Conservation (phyloP, 108 stramenopile genomes). For the Cyclotella kingstonii region DNA sequence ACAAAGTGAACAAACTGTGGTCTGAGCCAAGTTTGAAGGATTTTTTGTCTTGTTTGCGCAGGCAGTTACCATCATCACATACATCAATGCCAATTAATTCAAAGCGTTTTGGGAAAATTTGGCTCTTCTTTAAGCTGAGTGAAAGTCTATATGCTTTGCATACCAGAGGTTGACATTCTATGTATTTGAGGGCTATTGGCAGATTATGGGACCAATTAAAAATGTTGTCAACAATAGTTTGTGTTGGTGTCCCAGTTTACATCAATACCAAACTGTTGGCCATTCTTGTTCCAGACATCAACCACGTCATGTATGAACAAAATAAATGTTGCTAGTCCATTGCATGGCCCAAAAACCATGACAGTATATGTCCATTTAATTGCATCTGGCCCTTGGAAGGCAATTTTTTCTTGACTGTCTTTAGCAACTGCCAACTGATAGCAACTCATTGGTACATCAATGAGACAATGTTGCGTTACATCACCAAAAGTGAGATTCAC, state of each 20-base stretch:
- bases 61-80: conserved; percentile 1
- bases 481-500: neutral
- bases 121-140: conserved; percentile 6
- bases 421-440: neutral
- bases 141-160: conserved; percentile 1
- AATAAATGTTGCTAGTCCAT: conserved; percentile 9
- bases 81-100: conserved; percentile 4
- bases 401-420: neutral
- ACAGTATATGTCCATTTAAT: conserved; percentile 3
- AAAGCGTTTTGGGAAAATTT: neutral
- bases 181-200: neutral
- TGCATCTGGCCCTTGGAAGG: conserved; percentile 8
- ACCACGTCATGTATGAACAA: conserved; percentile 11
- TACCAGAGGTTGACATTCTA: conserved; percentile 2
- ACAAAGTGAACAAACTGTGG: neutral
- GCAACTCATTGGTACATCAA: conserved; percentile 9
- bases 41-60: neutral
- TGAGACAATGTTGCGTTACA: neutral
- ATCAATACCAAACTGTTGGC: neutral
- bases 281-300: neutral
- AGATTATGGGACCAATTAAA: neutral
- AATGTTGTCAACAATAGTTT: conserved; percentile 8
- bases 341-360: conserved; percentile 15
- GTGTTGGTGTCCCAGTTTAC: neutral
- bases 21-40: conserved; percentile 4